These are phyloP conservation scores for Chlorella sp. DNA, from an alignment of 139 green algal species.

Conservation along the genomic window DNA sequence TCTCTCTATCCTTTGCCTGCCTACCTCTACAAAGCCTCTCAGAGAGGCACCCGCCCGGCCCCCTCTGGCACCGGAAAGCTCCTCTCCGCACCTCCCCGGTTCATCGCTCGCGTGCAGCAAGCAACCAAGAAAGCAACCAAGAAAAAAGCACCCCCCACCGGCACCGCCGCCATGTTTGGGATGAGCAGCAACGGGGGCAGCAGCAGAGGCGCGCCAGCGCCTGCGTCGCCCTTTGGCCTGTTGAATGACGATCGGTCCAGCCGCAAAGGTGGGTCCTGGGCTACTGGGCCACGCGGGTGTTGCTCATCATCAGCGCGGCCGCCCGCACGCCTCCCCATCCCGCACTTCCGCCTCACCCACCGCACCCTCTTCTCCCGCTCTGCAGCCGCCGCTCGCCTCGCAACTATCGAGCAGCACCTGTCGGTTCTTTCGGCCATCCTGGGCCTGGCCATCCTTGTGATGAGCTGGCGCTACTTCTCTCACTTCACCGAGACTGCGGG, in stretches of 20 bases:
- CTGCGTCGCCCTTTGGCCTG: not conserved
- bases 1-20: not conserved
- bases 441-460: constrained; percentile 43
- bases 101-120: not conserved
- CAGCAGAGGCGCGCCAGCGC: not conserved
- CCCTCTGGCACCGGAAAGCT: too few relatives aligned
- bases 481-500: constrained; percentile 18
- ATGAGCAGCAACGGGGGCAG: not conserved
- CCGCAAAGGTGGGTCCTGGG: not conserved
- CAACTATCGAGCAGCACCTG: constrained; percentile 8
- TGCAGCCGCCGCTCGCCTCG: constrained; percentile 21
- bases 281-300: not conserved
- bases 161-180: not conserved
- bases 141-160: too few relatives aligned
- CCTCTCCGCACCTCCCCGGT: too few relatives aligned
- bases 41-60: not conserved
- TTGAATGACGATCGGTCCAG: not conserved
- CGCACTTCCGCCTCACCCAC: not conserved
- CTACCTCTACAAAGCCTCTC: not conserved
- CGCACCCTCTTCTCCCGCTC: not conserved
- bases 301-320: not conserved
- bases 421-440: not conserved
- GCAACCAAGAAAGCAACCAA: too few relatives aligned
- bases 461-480: constrained; percentile 31
- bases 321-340: not conserved